Evolutionary conservation across 2,329 filamentous ascomycete genomes (phyloP).

Genomic region (Colletotrichum nymphaeae): DNA sequence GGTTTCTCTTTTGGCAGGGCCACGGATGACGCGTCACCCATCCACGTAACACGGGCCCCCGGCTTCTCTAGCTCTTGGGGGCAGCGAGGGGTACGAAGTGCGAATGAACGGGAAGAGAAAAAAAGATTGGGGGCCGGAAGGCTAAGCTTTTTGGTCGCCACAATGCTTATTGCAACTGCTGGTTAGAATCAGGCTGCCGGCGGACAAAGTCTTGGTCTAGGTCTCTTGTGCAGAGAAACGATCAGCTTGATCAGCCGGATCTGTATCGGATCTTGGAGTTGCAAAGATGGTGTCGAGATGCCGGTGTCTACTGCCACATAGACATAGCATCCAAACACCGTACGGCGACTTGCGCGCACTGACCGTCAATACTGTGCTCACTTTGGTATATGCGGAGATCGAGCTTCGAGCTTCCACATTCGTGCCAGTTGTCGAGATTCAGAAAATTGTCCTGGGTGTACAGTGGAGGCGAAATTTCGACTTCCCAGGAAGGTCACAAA

Average conservation of each 20-base stretch:
- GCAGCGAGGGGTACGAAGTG: background rate
- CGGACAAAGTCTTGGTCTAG: background rate
- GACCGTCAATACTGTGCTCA: background rate
- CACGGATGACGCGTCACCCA: slow-evolving; percentile 21
- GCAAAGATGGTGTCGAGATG: background rate
- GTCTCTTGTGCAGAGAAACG: background rate
- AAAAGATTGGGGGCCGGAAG: slow-evolving; percentile 18
- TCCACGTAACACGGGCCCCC: slow-evolving; percentile 26
- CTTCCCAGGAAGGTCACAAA: background rate
- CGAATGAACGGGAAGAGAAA: background rate
- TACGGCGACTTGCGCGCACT: background rate
- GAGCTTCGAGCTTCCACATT: background rate
- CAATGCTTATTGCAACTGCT: slow-evolving; percentile 32
- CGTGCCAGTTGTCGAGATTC: background rate
- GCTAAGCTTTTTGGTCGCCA: slow-evolving; percentile 23
- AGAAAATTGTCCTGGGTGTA: background rate
- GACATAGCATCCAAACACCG: background rate
- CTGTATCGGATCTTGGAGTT: background rate
- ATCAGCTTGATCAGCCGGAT: background rate
- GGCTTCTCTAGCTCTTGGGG: background rate
- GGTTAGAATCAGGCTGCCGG: slow-evolving; percentile 27
- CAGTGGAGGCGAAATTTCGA: background rate
- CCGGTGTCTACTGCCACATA: too few relatives aligned
- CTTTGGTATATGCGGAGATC: background rate
- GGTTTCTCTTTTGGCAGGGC: background rate